Evolutionary conservation across 139 green algal species (phyloP), one percentile per base, ranked within the genome.

Genomic region (Coelastrella sp.): DNA sequence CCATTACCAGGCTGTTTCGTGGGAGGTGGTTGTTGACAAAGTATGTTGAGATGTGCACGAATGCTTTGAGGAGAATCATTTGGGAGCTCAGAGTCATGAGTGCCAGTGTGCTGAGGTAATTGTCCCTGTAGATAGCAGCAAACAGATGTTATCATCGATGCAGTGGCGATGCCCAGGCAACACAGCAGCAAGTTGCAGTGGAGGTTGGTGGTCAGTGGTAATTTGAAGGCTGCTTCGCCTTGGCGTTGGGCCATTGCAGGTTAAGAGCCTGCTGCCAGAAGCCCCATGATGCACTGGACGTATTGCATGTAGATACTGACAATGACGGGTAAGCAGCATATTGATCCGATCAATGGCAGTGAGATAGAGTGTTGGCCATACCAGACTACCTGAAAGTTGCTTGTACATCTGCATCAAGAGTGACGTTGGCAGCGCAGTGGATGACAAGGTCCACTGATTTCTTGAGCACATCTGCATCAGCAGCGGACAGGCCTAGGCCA

Each of bases 331-430:
- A 4, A 15, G 14, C 65, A 73, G 14, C 15, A 17, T 73, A 15
- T n/a, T n/a, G n/a, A n/a, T n/a, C n/a, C n/a, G n/a, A n/a, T n/a
- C n/a, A n/a, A n/a, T n/a, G n/a, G n/a, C n/a, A n/a, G n/a, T n/a
- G 14, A 73, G 14, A 15, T 22, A 73, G 14, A 22, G 72, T 27
- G 11, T 15, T 8, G 72, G 7, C 72, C 56, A 6, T 60, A 9
- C 24, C 6, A 7, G 24, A 15, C 14, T 24, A 83, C 22, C 22
- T 76, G 73, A 96, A 75, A 22, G 85, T 84, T 5, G 57, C 49
- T 81, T 95, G 92, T 19, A 96, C 89, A 35, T 78, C 83, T 27
- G 92, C 92, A 59, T 95, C 92, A 35, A 96, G 89, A 10, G 79
- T 74, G 15, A 96, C 93, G 20, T 90, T 63, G 7, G 87, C 87